Evolutionary conservation across 805 yeast species (phyloP).

Genomic region (Blastobotrys muscicola): DNA sequence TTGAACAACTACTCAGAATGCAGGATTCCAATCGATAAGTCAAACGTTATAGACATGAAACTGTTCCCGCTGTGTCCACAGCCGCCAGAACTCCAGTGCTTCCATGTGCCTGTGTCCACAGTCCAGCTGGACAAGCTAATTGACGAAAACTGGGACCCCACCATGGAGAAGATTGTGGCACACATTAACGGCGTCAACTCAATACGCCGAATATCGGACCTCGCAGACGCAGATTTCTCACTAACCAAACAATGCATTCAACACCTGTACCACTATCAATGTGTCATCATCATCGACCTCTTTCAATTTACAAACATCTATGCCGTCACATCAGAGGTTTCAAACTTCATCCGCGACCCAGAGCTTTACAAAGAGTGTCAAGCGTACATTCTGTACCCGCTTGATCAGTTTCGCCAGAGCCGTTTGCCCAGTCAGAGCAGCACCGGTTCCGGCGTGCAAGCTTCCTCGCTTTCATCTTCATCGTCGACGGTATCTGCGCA

Average conservation of each 20-base stretch:
- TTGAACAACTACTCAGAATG: conserved; percentile 93
- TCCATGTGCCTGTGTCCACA: conserved; percentile 87
- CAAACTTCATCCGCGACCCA: conserved; percentile 53
- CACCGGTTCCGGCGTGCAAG: conserved; percentile 1
- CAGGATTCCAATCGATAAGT: conserved; percentile 81
- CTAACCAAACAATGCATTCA: conserved; percentile 81
- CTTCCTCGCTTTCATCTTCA: conserved; percentile 10
- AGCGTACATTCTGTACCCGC: conserved; percentile 44
- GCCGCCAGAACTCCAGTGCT: conserved; percentile 65
- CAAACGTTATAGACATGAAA: conserved; percentile 87
- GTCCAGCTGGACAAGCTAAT: conserved; percentile 63
- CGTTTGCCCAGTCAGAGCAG: background rate
- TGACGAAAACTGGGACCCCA: conserved; percentile 96
- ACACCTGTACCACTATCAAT: conserved; percentile 82
- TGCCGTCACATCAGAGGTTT: conserved; percentile 76
- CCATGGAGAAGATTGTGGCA: conserved; percentile 81
- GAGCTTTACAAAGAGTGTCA: conserved; percentile 77
- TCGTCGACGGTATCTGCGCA: conserved; percentile 13
- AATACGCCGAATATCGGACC: conserved; percentile 59
- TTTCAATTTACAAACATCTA: conserved; percentile 85
- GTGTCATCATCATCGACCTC: conserved; percentile 73
- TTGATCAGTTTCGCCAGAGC: conserved; percentile 12
- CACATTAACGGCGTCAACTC: conserved; percentile 84
- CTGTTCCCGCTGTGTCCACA: conserved; percentile 82
- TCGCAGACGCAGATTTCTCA: conserved; percentile 72